Percentiles rank a stretch among this genome's conserved stretches.
Conservation (phyloP, 371 early-diverging fungal species). For the Smittium mucronatum region DNA sequence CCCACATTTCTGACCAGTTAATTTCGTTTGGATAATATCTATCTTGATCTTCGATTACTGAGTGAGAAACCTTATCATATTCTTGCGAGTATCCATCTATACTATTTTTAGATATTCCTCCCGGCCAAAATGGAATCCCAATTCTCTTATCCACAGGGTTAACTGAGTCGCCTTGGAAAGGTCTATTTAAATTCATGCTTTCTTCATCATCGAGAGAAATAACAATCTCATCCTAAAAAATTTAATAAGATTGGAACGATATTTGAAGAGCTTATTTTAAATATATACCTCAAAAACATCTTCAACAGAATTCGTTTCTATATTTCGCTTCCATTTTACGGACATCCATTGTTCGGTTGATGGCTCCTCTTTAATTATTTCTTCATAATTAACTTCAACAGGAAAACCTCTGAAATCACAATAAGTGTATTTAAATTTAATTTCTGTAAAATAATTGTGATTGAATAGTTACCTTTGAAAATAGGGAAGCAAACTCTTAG, state of each 20-base stretch:
- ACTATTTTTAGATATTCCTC: not conserved
- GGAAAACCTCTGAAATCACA: conserved; percentile 2
- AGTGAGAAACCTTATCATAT: not conserved
- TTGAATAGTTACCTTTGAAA: not conserved
- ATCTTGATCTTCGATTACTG: not conserved
- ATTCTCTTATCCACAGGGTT: not conserved
- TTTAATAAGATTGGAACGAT: not conserved
- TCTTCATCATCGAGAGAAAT: not conserved
- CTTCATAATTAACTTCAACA: not conserved
- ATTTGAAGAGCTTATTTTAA: not conserved
- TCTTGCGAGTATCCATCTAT: not conserved
- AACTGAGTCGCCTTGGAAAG: not conserved
- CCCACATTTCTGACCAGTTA: conserved; percentile 6
- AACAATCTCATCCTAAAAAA: not conserved
- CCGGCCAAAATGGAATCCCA: not conserved
- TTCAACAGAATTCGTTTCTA: not conserved
- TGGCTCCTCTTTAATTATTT: not conserved
- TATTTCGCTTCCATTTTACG: conserved; percentile 1
- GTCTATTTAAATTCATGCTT: not conserved
- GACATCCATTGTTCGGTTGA: not conserved
- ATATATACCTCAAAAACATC: not conserved
- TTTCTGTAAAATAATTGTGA: no score
- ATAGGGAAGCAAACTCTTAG: not conserved
- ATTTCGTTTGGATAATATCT: not conserved
- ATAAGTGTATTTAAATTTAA: no score